Conservation (phyloP, 108 stramenopile genomes). For the Cyclotella sp. region DNA sequence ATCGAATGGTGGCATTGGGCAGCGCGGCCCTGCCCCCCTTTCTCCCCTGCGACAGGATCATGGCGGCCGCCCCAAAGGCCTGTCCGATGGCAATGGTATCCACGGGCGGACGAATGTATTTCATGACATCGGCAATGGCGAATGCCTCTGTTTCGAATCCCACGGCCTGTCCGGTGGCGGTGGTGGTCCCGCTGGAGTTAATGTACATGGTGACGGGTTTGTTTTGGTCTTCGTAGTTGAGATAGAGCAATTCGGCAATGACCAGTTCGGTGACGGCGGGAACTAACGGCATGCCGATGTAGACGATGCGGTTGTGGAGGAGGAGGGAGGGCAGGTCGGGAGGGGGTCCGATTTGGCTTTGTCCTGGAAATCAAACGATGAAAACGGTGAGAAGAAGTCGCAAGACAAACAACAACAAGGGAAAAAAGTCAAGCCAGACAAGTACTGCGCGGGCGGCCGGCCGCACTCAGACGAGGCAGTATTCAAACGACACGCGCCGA, state of each 20-base stretch:
- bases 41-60: conserved; percentile 93
- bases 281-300: conserved; percentile 98
- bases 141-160: conserved; percentile 99
- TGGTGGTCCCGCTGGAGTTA: conserved; percentile 94
- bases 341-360: conserved; percentile 91
- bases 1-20: conserved; percentile 95
- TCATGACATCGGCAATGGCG: conserved; percentile 98
- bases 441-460: too few relatives aligned
- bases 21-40: conserved; percentile 92
- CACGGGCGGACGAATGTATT: conserved; percentile 95
- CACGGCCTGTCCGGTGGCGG: conserved; percentile 88
- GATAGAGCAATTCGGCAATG: conserved; percentile 95
- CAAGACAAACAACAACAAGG: neutral
- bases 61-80: conserved; percentile 95
- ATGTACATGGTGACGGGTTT: conserved; percentile 98
- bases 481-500: too few relatives aligned
- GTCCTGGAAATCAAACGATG: conserved; percentile 24
- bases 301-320: conserved; percentile 98
- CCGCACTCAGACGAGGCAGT: too few relatives aligned
- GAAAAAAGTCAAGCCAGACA: neutral
- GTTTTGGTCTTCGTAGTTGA: conserved; percentile 90
- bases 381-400: too few relatives aligned
- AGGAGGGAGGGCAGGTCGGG: conserved; percentile 98
- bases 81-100: conserved; percentile 97
- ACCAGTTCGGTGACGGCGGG: conserved; percentile 96